Evolutionary conservation across 2,329 filamentous ascomycete species (phyloP), one percentile per base, ranked within the genome.

Genomic region (Pseudomassariella vexata): DNA sequence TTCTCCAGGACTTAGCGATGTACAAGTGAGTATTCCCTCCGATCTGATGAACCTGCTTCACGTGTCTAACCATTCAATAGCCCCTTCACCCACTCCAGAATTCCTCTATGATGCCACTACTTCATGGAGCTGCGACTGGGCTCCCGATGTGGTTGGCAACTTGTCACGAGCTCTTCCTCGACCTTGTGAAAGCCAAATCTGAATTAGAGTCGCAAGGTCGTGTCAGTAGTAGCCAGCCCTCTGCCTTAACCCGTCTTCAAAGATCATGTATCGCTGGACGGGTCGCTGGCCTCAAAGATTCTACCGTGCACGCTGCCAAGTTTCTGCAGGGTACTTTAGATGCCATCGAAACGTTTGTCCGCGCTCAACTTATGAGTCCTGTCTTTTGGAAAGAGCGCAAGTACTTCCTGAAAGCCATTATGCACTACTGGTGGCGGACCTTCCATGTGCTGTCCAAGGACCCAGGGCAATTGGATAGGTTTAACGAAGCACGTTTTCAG

Each of bases 401-500:
- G 18, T 40, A 35, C 14, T 23, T 59, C 18, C 40, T 73, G 9
- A 52, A 56, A 10, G 47, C 56, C 5, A 34, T 79, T 8, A 48
- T 72, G 32, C 67, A 70, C 36, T 76, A 71, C 44, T 70, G 79
- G 57, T 64, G 66, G 51, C 63, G 68, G 14, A 80, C 73, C 0
- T 63, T 73, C 35, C 42, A 48, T 1, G 59, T 76, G 19, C 59
- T 70, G 2, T 65, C 61, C 9, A 52, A 52, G 0, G 15, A 48
- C 4, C 46, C 53, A 1, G 21, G 14, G 14, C 23, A 15, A 10
- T 14, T 23, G 4, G 23, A 19, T 12, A 24, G 31, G 14, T 82
- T 82, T 41, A 73, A 81, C 35, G 78, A 82, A 44, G 76, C 75
- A 11, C 64, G 59, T 20, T 82, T 82, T 52, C 77, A 79, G 48